Evolutionary conservation across 345 rosid species (phyloP).

Genomic region (Brassica rapa): DNA sequence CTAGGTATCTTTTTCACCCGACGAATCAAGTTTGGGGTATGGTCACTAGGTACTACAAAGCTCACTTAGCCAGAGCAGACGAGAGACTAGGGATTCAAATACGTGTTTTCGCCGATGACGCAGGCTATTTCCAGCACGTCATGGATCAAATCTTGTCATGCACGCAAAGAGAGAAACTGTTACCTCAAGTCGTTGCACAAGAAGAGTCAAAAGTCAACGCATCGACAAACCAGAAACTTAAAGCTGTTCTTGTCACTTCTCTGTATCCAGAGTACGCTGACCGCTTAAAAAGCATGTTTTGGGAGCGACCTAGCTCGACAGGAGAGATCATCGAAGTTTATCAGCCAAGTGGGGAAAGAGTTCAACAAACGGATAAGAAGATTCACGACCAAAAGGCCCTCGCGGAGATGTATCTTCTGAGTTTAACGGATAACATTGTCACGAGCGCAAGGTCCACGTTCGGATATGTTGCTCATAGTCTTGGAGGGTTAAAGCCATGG

Average conservation of each 20-base stretch:
- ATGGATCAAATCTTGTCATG: constrained; percentile 47
- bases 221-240: constrained; percentile 12
- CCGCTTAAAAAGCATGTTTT: constrained; percentile 35
- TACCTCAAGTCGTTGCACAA: constrained; percentile 34
- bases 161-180: constrained; percentile 34
- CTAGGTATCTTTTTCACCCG: constrained; percentile 48
- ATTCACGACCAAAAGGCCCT: constrained; percentile 47
- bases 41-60: constrained; percentile 38
- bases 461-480: constrained; percentile 49
- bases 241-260: constrained; percentile 49
- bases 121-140: constrained; percentile 30
- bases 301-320: constrained; percentile 34
- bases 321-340: constrained; percentile 42
- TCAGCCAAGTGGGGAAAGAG: constrained; percentile 50
- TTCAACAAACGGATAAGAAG: constrained; percentile 40
- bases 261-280: constrained; percentile 39
- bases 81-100: constrained; percentile 48
- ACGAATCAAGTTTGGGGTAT: constrained; percentile 50
- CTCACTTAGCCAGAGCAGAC: constrained; percentile 45
- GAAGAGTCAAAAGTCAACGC: constrained; percentile 12
- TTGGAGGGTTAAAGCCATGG: constrained; percentile 47
- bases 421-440: constrained; percentile 45
- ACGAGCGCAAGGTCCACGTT: constrained; percentile 51
- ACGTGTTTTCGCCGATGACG: constrained; percentile 23
- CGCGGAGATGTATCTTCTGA: constrained; percentile 47